Conservation (phyloP, 768 basidiomycete species). For the Tylopilus intermedius region DNA sequence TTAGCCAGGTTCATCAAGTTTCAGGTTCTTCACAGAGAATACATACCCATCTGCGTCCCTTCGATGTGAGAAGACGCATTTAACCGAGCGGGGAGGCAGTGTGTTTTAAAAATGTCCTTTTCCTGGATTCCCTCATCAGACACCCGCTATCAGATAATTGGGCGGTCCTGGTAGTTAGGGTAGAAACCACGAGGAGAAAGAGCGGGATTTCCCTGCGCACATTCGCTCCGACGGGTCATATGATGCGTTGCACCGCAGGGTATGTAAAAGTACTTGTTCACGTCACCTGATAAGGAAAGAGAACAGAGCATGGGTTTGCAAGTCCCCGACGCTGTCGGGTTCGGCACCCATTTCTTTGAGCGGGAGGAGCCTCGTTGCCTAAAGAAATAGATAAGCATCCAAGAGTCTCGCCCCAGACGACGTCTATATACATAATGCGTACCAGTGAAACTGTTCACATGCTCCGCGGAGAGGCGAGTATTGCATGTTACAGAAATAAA, state of each 20-base stretch:
- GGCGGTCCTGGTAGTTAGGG: constrained; percentile 13
- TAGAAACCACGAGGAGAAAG: constrained; percentile 17
- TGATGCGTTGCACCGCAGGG: constrained; percentile 5
- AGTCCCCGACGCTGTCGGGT: constrained; percentile 14
- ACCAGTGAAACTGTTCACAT: background rate
- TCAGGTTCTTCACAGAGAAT: constrained; percentile 11
- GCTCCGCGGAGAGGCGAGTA: constrained; percentile 1
- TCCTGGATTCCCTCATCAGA: constrained; percentile 18
- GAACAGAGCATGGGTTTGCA: background rate
- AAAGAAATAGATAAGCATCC: background rate
- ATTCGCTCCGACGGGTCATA: constrained; percentile 7
- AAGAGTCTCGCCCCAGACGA: background rate
- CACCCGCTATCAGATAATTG: constrained; percentile 2
- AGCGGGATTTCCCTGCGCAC: constrained; percentile 8
- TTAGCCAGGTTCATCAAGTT: constrained; percentile 19
- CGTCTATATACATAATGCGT: background rate
- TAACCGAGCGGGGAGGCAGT: constrained; percentile 19
- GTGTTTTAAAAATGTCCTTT: constrained; percentile 21
- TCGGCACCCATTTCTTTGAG: background rate
- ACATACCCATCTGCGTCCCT: constrained; percentile 4
- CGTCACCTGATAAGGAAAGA: constrained; percentile 6
- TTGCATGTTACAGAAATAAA: constrained; percentile 1
- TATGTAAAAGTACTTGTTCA: background rate
- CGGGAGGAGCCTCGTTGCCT: background rate
- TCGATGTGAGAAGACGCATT: constrained; percentile 12